These are phyloP conservation scores for Pyrrhoderma lamaoense DNA, from an alignment of 1,284 basidiomycete genomes.

Conservation along the genomic window DNA sequence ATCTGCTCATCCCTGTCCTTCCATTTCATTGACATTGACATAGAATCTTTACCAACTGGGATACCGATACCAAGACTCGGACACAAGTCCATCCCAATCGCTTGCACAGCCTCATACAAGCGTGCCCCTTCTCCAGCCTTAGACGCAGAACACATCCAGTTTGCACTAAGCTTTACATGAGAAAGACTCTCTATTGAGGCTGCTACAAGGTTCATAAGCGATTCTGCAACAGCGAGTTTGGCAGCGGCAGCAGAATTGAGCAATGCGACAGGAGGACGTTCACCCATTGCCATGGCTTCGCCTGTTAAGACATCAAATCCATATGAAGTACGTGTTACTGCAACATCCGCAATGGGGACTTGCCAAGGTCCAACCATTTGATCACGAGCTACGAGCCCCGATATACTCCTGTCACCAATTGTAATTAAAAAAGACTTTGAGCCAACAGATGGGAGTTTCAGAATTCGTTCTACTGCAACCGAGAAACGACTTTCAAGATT, in stretches of 20 bases:
- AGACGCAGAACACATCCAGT: slow-evolving; percentile 98
- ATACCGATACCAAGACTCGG: slow-evolving; percentile 92
- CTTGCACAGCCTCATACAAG: slow-evolving; percentile 89
- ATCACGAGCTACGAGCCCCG: slow-evolving; percentile 91
- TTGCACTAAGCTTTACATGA: slow-evolving; percentile 89
- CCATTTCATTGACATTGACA: slow-evolving; percentile 99
- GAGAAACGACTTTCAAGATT: slow-evolving; percentile 40
- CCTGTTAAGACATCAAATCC: slow-evolving; percentile 81
- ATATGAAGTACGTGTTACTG: slow-evolving; percentile 91
- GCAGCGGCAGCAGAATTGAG: slow-evolving; percentile 85
- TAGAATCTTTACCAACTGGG: slow-evolving; percentile 98
- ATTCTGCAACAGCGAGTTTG: slow-evolving; percentile 92
- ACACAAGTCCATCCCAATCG: slow-evolving; percentile 91
- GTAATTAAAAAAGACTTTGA: slow-evolving; percentile 98
- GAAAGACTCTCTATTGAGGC: slow-evolving; percentile 68
- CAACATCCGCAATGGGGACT: slow-evolving; percentile 95
- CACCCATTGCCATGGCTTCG: slow-evolving; percentile 98
- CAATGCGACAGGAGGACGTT: slow-evolving; percentile 90
- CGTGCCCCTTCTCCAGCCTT: slow-evolving; percentile 87
- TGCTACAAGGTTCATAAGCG: slow-evolving; percentile 88
- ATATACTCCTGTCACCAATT: slow-evolving; percentile 92
- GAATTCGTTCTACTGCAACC: slow-evolving; percentile 71
- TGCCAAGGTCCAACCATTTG: slow-evolving; percentile 99
- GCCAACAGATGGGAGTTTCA: slow-evolving; percentile 87
- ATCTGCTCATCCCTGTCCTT: slow-evolving; percentile 54